phyloP scores from a whole-genome alignment of 1,284 basidiomycete species.

The Cryptococcus sp. region DNA sequence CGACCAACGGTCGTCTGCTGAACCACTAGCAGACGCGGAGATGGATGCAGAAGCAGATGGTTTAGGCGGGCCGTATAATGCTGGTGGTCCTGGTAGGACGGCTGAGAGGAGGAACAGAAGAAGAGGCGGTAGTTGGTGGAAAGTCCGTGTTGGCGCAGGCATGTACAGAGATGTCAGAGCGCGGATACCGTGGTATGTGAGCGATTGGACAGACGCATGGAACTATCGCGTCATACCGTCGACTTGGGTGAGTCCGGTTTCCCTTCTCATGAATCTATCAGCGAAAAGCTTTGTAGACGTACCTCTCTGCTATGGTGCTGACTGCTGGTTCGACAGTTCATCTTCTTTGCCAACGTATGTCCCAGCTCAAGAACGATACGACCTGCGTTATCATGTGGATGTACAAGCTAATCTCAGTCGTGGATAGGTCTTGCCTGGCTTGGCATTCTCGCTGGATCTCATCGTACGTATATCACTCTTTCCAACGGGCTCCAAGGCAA shows the following conservation, averaged over 20 bases:
- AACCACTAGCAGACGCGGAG: neutral
- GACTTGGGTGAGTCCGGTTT: slow-evolving; percentile 60
- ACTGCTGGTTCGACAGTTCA: slow-evolving; percentile 30
- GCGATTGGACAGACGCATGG: slow-evolving; percentile 86
- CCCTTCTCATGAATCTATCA: slow-evolving; percentile 58
- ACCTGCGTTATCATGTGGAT: neutral
- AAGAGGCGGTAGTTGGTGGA: slow-evolving; percentile 12
- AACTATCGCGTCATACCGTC: slow-evolving; percentile 66
- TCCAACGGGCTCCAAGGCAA: neutral
- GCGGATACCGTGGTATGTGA: slow-evolving; percentile 75
- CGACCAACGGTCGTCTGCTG: neutral
- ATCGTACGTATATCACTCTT: slow-evolving; percentile 58
- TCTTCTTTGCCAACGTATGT: slow-evolving; percentile 49
- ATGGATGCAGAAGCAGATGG: neutral
- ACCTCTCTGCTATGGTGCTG: too few relatives aligned
- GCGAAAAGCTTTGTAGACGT: too few relatives aligned
- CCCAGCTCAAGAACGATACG: neutral
- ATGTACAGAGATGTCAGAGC: slow-evolving; percentile 75
- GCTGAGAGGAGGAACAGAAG: neutral
- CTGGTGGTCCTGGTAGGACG: neutral
- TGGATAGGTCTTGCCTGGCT: slow-evolving; percentile 71
- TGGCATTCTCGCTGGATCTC: slow-evolving; percentile 89
- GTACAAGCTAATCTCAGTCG: neutral
- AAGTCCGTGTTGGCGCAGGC: slow-evolving; percentile 55
- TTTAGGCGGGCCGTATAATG: too few relatives aligned